Percentiles rank a stretch among this genome's conserved stretches.
phyloP scores from a whole-genome alignment of 2,329 filamentous ascomycete species.

The Monilinia fructicola region DNA sequence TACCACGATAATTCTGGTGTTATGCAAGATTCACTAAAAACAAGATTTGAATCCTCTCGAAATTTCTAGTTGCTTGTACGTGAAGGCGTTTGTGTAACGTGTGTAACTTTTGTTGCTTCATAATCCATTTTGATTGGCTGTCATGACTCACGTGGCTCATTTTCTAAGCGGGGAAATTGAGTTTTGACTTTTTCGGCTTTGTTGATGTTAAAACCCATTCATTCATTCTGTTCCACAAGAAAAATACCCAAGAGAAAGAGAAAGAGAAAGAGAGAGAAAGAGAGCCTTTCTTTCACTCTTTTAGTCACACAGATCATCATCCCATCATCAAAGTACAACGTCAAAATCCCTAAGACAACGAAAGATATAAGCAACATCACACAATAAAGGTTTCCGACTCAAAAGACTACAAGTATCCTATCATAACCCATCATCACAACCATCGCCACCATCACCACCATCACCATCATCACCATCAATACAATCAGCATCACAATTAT shows the following conservation, averaged over 20 bases:
- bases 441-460: not conserved
- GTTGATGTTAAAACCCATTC: not conserved
- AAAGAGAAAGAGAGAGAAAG: no score
- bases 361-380: no score
- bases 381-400: no score
- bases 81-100: no score
- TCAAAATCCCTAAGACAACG: not conserved
- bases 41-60: constrained; percentile 8
- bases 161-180: not conserved
- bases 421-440: not conserved
- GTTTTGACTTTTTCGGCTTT: not conserved
- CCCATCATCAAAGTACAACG: not conserved
- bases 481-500: not conserved
- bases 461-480: constrained; percentile 16
- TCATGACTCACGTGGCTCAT: not conserved
- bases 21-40: not conserved
- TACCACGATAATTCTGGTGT: no score
- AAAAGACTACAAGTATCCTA: not conserved
- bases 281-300: constrained; percentile 4
- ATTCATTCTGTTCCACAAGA: not conserved
- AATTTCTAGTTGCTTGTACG: not conserved
- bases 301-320: not conserved
- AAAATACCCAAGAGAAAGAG: constrained; percentile 1
- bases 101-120: not conserved
- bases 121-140: not conserved